Percentiles rank a stretch among this genome's conserved stretches.
These are phyloP conservation scores for Lentinus tigrinus DNA, from an alignment of 768 basidiomycete species.

Conservation along the genomic window DNA sequence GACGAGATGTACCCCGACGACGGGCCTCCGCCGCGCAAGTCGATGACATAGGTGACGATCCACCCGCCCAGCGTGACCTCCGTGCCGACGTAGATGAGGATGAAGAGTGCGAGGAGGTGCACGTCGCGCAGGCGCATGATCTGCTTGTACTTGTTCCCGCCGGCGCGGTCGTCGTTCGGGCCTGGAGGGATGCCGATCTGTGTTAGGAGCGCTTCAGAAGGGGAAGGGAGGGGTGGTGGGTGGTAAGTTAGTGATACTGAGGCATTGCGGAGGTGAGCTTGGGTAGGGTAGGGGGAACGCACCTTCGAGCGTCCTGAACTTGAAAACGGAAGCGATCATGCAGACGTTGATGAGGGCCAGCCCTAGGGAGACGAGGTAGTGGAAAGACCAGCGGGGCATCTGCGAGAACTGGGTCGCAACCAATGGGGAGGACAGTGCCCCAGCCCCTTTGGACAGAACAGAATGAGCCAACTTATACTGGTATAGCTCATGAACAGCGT, in stretches of 20 bases:
- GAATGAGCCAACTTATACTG: no score
- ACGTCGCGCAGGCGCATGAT: conserved; percentile 40
- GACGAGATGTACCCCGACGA: conserved; percentile 49
- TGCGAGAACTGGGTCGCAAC: conserved; percentile 81
- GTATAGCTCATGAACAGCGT: neutral
- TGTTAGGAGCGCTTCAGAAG: conserved; percentile 47
- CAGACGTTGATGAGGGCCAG: conserved; percentile 56
- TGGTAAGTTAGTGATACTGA: no score
- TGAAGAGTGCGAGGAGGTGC: conserved; percentile 43
- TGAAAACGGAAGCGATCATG: conserved; percentile 64
- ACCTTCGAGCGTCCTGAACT: conserved; percentile 49
- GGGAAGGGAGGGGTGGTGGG: no score
- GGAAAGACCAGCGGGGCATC: conserved; percentile 67
- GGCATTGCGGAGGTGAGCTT: no score
- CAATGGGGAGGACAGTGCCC: conserved; percentile 69
- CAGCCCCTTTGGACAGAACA: conserved; percentile 45
- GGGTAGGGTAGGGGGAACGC: no score
- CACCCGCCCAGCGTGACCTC: conserved; percentile 44
- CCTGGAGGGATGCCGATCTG: conserved; percentile 48
- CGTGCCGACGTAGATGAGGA: conserved; percentile 43
- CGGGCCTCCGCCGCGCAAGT: conserved; percentile 44
- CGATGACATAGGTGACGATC: conserved; percentile 53
- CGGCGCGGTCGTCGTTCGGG: conserved; percentile 33
- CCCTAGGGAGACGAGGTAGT: conserved; percentile 71
- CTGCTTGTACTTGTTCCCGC: conserved; percentile 42